Base-by-base conservation (phyloP, 2,329 filamentous ascomycete genomes). In the Pezicula radicicola region DNA sequence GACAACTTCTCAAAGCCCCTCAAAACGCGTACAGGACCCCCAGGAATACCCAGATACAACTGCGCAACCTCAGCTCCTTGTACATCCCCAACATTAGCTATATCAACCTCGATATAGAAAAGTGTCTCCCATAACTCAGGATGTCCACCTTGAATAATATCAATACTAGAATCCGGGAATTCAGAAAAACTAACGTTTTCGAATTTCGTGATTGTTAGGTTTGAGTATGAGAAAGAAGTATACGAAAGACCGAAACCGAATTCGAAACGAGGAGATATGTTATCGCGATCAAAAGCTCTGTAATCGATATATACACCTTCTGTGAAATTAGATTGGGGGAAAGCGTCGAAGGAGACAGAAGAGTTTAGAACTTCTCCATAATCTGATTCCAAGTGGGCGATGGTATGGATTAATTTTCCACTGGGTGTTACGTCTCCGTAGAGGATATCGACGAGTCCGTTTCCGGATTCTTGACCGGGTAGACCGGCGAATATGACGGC, bases 231-330 rank as follows among this genome's bases (percentile, higher is more conserved):
- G 64, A 94, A 92, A 3, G 78, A 88, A 1, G 88, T 89, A 76
- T 93, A 95, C 3, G 82, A 87, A 13, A 94, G 73, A 51, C 90
- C 88, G 63, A 79, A 86, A 16, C 89, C 88, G 60, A 92, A 93
- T 63, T 91, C 87, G 69, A 84, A 92, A 55, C 88, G 79, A 1
- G 88, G 87, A 3, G 80, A 79, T 58, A 79, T 70, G 48, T 72
- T 68, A 16, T 55, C 50, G 54, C 57, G 76, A 71, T 93, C 89
- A 47, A 92, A 81, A 46, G 74, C 68, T 16, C 73, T 69, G 61
- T 81, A 81, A 56, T 81, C 78, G 48, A 78, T 79, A 19, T 75
- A 65, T 1, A 75, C 64, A 0, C 76, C 72, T 54, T 81, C 78
- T 2, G 62, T 68, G 58, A 78, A 81, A 55, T 79, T 66, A 7